Percentiles rank a stretch among this genome's conserved stretches.
These are phyloP conservation scores for Petasospora rhodanensis DNA, from an alignment of 1,139 yeast species.

Conservation along the genomic window DNA sequence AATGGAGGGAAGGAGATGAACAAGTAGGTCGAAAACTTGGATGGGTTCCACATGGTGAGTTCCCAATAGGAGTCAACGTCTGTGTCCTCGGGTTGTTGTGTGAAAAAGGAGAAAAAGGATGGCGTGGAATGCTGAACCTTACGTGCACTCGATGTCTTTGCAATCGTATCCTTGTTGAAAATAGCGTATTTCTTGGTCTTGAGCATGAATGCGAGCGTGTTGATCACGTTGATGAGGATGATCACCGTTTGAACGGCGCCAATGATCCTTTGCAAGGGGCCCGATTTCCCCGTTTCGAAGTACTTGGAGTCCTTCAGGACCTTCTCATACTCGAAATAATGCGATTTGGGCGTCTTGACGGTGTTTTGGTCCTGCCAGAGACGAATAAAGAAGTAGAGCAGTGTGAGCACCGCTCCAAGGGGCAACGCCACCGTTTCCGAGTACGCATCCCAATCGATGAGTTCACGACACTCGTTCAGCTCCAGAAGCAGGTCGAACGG, in stretches of 20 bases:
- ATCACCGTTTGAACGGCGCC: constrained; percentile 13
- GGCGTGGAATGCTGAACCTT: constrained; percentile 18
- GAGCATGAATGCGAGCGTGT: constrained; percentile 19
- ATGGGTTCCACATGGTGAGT: constrained; percentile 56
- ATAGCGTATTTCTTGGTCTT: constrained; percentile 22
- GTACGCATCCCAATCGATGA: constrained; percentile 65
- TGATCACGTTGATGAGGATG: constrained; percentile 16
- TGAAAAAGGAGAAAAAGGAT: constrained; percentile 1
- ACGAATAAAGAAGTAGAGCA: constrained; percentile 29
- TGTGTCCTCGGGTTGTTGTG: constrained; percentile 13
- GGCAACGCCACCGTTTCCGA: constrained; percentile 44
- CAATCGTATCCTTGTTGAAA: constrained; percentile 24
- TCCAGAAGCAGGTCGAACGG: constrained; percentile 55
- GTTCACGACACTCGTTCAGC: constrained; percentile 47
- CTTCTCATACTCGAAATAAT: constrained; percentile 26
- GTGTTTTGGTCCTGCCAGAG: constrained; percentile 31
- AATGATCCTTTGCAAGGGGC: constrained; percentile 8
- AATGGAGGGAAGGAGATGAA: constrained; percentile 58
- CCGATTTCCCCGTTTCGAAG: constrained; percentile 16
- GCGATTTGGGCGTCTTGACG: constrained; percentile 17
- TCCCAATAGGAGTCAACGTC: constrained; percentile 41
- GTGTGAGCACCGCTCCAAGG: constrained; percentile 37
- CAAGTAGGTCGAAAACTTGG: constrained; percentile 43
- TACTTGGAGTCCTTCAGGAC: constrained; percentile 27
- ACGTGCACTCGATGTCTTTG: constrained; percentile 20